Evolutionary conservation across 495 filamentous ascomycete species (phyloP), one percentile per base, ranked within the genome.

Genomic region (Podospora conica): DNA sequence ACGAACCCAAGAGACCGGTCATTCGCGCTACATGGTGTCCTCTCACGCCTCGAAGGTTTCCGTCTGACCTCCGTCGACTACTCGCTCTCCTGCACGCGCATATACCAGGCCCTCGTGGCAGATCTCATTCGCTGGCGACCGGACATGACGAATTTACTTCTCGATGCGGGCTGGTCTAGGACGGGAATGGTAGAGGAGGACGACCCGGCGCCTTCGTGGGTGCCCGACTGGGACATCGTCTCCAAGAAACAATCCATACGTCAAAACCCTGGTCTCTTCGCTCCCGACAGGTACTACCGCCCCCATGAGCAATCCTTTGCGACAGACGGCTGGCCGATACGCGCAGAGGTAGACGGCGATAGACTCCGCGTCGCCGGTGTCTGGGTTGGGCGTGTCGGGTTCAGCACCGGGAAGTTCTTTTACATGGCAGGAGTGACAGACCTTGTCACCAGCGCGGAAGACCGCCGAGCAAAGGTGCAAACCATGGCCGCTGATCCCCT

Each of bases 11-110:
- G 56, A 12, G 68, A 70, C 33, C 61, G 65, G 15, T 57, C 60
- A 1, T 67, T 65, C 25, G 21, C 65, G 3, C n/a, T 70, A 0
- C 20, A 18, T 9, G 68, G 65, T 3, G 53, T 67, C 28, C 59
- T 67, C n/a, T 22, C 53, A 0, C 53, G 53, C 2, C 53, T 55
- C n/a, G 53, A 55, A 0, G 29, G 53, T 0, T 55, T 22, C 18
- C 18, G 6, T 1, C 53, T 55, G n/a, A 55, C 53, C 18, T 1
- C 21, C n/a, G 21, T n/a, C n/a, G 53, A 22, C 29, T 33, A 33
- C 10, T 55, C 53, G 2, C 18, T 55, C 53, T n/a, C n/a, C 3
- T 7, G 21, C n/a, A 55, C 53, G n/a, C 29, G 29, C 29, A 33
- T 33, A 0, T 55, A 55, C 53, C 53, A 55, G 53, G 53, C 18